phyloP scores from a whole-genome alignment of 305 asterid genomes.

The Salvia sclarea region DNA sequence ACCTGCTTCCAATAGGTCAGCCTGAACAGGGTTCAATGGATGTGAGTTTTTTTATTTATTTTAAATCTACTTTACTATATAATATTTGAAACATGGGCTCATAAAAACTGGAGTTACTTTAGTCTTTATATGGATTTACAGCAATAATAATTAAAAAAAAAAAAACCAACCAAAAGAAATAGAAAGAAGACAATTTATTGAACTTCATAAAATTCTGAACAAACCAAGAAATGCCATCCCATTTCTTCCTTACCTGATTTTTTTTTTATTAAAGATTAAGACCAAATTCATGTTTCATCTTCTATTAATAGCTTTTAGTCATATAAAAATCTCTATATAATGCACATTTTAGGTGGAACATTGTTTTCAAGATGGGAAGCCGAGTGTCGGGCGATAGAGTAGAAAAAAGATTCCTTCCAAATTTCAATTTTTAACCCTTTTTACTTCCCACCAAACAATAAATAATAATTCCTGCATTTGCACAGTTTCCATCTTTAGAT shows the following conservation, averaged over 20 bases:
- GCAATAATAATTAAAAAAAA: neutral
- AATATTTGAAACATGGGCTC: neutral
- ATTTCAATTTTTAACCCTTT: neutral
- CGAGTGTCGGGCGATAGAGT: neutral
- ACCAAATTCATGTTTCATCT: neutral
- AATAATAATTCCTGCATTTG: neutral
- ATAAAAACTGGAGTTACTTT: neutral
- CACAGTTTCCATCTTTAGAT: conserved; percentile 17
- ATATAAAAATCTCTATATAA: neutral
- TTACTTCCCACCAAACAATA: conserved; percentile 1
- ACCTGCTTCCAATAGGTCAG: neutral
- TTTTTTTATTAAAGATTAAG: no score
- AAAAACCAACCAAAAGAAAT: neutral
- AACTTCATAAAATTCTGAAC: neutral
- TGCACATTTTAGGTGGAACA: neutral
- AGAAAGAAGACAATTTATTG: neutral
- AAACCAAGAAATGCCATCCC: no score
- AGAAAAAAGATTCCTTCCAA: conserved; percentile 14
- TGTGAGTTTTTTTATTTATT: neutral
- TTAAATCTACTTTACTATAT: neutral
- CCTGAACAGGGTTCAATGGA: conserved; percentile 3
- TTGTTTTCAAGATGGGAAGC: conserved; percentile 12
- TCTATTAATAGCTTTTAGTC: neutral
- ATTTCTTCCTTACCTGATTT: no score
- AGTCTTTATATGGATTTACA: neutral